phyloP scores from a whole-genome alignment of 2,329 filamentous ascomycete species.

The Penicillium sp. region DNA sequence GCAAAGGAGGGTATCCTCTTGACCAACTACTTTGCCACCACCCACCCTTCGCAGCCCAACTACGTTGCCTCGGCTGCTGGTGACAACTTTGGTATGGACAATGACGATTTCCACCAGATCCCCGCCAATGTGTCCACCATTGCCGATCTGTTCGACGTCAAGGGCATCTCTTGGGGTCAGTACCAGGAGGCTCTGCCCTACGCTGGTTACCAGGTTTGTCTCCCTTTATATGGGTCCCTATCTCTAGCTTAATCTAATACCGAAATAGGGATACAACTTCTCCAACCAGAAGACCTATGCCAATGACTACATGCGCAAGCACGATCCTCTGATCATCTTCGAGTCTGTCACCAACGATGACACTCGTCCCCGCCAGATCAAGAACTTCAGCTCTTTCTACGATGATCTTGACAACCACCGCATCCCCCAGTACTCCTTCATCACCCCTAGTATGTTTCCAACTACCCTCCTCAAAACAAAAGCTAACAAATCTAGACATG shows the following conservation, averaged over 20 bases:
- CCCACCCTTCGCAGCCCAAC: conserved; percentile 75
- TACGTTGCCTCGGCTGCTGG: conserved; percentile 68
- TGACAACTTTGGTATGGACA: conserved; percentile 51
- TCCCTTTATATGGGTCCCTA: background rate
- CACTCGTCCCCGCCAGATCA: conserved; percentile 66
- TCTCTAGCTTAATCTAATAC: background rate
- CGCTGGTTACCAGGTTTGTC: conserved; percentile 63
- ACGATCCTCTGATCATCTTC: conserved; percentile 68
- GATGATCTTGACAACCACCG: conserved; percentile 62
- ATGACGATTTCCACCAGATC: conserved; percentile 58
- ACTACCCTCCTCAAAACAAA: background rate
- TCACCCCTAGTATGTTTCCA: conserved; percentile 40
- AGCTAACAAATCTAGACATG: conserved; percentile 34
- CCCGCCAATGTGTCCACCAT: conserved; percentile 66
- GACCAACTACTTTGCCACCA: conserved; percentile 60
- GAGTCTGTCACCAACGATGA: conserved; percentile 62
- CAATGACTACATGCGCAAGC: conserved; percentile 81
- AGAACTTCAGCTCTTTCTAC: conserved; percentile 71
- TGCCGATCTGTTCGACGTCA: conserved; percentile 66
- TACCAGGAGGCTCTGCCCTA: conserved; percentile 81
- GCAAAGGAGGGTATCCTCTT: conserved; percentile 59
- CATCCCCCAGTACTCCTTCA: conserved; percentile 69
- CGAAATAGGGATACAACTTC: conserved; percentile 32
- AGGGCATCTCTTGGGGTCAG: conserved; percentile 65
- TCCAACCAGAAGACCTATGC: conserved; percentile 63